Evolutionary conservation across 257 asterid species (phyloP), one percentile per base, ranked within the genome.

Genomic region (Fraxinus anomala): DNA sequence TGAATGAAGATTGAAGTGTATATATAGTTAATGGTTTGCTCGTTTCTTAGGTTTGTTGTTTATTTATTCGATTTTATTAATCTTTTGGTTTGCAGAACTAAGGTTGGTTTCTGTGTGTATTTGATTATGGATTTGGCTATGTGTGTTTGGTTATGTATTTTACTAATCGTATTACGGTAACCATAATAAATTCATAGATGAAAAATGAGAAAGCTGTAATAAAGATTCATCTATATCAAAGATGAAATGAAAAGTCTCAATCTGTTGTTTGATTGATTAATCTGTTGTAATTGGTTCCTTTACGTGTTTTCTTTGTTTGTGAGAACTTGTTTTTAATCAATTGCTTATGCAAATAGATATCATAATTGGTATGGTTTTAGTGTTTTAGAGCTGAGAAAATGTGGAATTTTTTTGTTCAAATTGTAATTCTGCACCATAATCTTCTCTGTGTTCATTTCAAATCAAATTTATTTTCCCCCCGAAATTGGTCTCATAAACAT

Each of bases 21-120:
- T 76, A 80, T 19, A 59, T 59, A 59, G 67, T 59, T 59, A 72
- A 78, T 73, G 74, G 72, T 78, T 49, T 23, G 24, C 65, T 9
- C 16, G 31, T 31, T 21, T 28, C 33, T 75, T 37, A 42, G 70
- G 82, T 65, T 80, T 67, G 23, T 37, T 67, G 68, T 54, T 71
- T 65, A 36, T n/a, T 30, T 13, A 23, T n/a, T 73, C 39, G 19
- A n/a, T 77, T n/a, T 59, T 59, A 10, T 21, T n/a, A 59, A 59
- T 74, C 39, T 5, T 2, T 66, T 74, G 76, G 51, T 37, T 40
- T 77, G 21, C 49, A 77, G 59, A 74, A 21, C 77, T 26, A 59
- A 56, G 82, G 79, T 77, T 49, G 26, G 61, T 71, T 68, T 34
- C n/a, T 67, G 68, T 47, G 68, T 31, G 71, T 26, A 21, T 28